Percentiles rank a stretch among this genome's conserved stretches.
phyloP scores from a whole-genome alignment of 1,139 yeast genomes.

The Maudiozyma humilis region DNA sequence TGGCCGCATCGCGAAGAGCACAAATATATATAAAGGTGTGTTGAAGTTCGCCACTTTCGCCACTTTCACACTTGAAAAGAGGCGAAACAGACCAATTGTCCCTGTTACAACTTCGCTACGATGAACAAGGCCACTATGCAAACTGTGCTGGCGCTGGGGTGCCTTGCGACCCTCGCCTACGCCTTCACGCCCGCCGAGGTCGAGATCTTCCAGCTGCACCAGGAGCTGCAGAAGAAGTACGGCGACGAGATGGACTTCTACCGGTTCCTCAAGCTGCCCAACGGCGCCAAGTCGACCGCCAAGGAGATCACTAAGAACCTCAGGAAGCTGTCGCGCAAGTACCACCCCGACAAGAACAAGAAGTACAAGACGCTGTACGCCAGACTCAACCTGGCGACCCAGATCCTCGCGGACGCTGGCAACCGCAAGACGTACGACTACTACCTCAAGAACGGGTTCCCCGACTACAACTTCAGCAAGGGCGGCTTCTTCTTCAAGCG shows the following conservation, averaged over 20 bases:
- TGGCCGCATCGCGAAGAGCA: too few relatives aligned
- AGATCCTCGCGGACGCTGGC: constrained; percentile 57
- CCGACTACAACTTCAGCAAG: constrained; percentile 65
- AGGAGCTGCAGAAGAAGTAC: constrained; percentile 54
- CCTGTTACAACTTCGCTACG: not conserved
- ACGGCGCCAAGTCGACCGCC: constrained; percentile 36
- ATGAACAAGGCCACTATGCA: not conserved
- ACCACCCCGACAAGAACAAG: constrained; percentile 76
- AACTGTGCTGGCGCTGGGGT: constrained; percentile 5
- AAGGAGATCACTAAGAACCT: constrained; percentile 70
- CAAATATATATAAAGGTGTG: too few relatives aligned
- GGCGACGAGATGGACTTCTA: constrained; percentile 63
- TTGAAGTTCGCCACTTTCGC: too few relatives aligned
- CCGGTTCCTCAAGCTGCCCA: constrained; percentile 52
- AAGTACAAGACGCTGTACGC: constrained; percentile 45
- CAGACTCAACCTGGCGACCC: constrained; percentile 63
- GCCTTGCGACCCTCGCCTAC: constrained; percentile 15
- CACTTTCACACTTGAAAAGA: too few relatives aligned
- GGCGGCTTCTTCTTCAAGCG: constrained; percentile 32
- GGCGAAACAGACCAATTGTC: not conserved
- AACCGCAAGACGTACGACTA: constrained; percentile 75
- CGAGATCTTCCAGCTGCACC: constrained; percentile 71
- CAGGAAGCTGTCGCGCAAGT: constrained; percentile 56
- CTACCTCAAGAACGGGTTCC: constrained; percentile 79
- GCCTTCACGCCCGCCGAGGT: constrained; percentile 50